These are phyloP conservation scores for Psilocybe tampanensis DNA, from an alignment of 768 basidiomycete species.

Conservation along the genomic window DNA sequence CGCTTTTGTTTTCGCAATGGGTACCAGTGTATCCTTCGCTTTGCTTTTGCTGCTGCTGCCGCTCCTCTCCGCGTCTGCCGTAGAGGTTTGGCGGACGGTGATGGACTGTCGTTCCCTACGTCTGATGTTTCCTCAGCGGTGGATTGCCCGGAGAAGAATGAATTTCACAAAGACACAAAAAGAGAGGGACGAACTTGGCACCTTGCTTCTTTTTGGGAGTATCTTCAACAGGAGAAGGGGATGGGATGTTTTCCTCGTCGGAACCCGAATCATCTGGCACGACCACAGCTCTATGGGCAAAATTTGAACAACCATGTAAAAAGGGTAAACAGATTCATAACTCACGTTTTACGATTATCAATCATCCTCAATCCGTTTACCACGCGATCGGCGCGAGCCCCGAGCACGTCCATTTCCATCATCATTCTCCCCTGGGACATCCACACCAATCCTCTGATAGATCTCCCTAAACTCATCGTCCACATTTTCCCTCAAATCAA, in stretches of 20 bases:
- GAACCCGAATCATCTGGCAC: conserved; percentile 14
- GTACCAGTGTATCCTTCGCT: background rate
- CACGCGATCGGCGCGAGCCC: conserved; percentile 19
- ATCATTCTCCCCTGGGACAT: conserved; percentile 29
- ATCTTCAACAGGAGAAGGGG: conserved; percentile 16
- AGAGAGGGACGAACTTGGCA: conserved; percentile 28
- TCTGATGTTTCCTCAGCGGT: conserved; percentile 11
- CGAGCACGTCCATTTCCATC: conserved; percentile 6
- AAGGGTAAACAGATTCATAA: too few relatives aligned
- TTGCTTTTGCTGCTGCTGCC: conserved; percentile 3
- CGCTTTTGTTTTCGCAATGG: background rate
- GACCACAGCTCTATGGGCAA: conserved; percentile 4
- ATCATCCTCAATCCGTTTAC: conserved; percentile 8
- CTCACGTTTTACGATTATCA: conserved; percentile 14
- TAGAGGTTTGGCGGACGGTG: conserved; percentile 15
- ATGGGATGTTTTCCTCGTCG: conserved; percentile 22
- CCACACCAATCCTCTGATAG: conserved; percentile 45
- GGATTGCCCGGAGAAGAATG: conserved; percentile 8
- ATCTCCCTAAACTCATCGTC: conserved; percentile 46
- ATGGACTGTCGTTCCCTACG: conserved; percentile 17
- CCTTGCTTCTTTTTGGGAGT: conserved; percentile 35
- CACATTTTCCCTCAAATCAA: conserved; percentile 35
- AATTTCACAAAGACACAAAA: too few relatives aligned
- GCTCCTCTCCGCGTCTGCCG: conserved; percentile 14
- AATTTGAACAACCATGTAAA: too few relatives aligned